These are phyloP conservation scores for Berberis thunbergii DNA, from an alignment of 164 flowering plant genomes.

Conservation along the genomic window DNA sequence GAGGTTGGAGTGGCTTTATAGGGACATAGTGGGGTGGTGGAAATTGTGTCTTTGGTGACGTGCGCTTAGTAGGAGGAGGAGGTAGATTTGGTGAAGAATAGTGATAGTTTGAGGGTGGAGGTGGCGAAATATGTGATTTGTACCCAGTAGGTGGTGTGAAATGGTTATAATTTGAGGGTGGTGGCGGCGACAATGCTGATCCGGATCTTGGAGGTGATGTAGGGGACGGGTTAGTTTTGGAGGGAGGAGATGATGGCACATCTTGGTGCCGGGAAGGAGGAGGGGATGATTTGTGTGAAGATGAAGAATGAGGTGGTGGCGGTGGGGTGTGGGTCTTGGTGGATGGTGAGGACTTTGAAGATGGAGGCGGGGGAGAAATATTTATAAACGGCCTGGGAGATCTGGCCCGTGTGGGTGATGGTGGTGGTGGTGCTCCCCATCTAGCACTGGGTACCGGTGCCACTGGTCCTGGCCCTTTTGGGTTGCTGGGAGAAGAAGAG, in stretches of 20 bases:
- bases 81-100: conserved; percentile 10
- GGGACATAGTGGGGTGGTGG: conserved; percentile 17
- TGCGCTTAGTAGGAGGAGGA: conserved; percentile 2
- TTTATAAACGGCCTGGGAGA: conserved; percentile 12
- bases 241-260: not conserved
- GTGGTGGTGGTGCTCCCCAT: conserved; percentile 7
- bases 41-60: not conserved
- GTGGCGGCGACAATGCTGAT: not conserved
- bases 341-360: not conserved
- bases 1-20: conserved; percentile 1
- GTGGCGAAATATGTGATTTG: no score
- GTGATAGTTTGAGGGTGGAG: not conserved
- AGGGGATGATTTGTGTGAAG: not conserved
- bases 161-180: no score
- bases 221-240: not conserved
- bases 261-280: not conserved
- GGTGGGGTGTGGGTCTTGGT: not conserved
- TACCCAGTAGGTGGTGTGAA: no score
- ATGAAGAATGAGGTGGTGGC: not conserved
- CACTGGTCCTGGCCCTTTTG: not conserved
- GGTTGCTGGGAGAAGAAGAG: not conserved
- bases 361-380: conserved; percentile 5
- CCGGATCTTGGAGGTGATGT: not conserved
- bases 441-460: not conserved
- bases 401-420: conserved; percentile 11